These are phyloP conservation scores for Nigrospora oryzae DNA, from an alignment of 2,329 filamentous ascomycete species.

Conservation along the genomic window DNA sequence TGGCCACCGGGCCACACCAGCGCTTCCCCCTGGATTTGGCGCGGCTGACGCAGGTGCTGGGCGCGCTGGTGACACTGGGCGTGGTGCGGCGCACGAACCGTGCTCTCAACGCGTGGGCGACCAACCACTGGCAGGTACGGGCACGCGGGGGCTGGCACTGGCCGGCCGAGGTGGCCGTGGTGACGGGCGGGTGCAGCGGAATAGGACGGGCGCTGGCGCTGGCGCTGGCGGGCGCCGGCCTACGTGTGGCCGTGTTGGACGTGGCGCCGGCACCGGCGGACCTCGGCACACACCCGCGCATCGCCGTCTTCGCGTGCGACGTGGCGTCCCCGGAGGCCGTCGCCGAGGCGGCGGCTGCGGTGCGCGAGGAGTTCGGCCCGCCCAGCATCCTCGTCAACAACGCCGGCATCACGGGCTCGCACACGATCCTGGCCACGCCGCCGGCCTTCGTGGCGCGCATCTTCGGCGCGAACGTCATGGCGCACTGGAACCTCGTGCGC, in stretches of 20 bases:
- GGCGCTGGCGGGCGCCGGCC: constrained; percentile 22
- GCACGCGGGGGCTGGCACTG: constrained; percentile 14
- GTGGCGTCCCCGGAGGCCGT: constrained; percentile 38
- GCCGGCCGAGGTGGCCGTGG: constrained; percentile 17
- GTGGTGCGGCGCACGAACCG: constrained; percentile 8
- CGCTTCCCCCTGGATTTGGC: not conserved
- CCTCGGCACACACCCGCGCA: constrained; percentile 9
- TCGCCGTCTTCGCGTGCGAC: constrained; percentile 29
- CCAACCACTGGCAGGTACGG: constrained; percentile 13
- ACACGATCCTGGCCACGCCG: constrained; percentile 30
- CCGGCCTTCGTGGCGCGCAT: constrained; percentile 29
- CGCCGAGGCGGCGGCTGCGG: constrained; percentile 25
- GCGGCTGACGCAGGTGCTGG: not conserved
- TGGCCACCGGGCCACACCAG: too few species aligned
- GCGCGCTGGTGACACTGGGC: not conserved
- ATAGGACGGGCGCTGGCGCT: constrained; percentile 26
- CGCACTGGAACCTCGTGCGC: constrained; percentile 34
- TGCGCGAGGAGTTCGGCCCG: constrained; percentile 23
- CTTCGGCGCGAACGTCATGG: constrained; percentile 38
- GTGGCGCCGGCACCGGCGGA: constrained; percentile 21
- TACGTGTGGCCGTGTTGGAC: constrained; percentile 28
- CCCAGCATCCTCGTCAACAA: constrained; percentile 32
- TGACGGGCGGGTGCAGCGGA: constrained; percentile 18
- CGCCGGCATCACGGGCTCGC: constrained; percentile 29
- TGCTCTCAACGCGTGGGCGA: constrained; percentile 10